Conservation (phyloP, 345 rosid genomes). For the Lenwebbia sp. region DNA sequence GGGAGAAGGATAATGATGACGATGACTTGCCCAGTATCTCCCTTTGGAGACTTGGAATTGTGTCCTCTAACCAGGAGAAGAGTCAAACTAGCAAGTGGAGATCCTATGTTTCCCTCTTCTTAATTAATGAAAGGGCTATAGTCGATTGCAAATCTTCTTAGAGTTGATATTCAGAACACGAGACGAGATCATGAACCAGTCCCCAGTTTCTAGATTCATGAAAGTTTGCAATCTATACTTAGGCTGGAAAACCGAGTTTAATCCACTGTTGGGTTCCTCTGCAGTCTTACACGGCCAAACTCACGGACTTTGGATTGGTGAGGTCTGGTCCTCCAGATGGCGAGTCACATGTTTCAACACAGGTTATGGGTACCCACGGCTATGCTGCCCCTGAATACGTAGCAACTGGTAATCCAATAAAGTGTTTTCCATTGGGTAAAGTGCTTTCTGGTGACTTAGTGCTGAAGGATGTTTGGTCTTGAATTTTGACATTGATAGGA, state of each 20-base stretch:
- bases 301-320: conserved; percentile 2
- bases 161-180: background rate
- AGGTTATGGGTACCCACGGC: background rate
- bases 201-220: background rate
- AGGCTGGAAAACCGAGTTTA: background rate
- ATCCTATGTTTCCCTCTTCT: background rate
- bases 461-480: background rate
- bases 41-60: background rate
- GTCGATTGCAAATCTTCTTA: background rate
- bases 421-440: background rate
- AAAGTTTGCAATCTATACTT: background rate
- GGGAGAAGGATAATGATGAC: background rate
- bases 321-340: background rate
- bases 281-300: background rate
- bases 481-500: background rate
- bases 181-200: background rate
- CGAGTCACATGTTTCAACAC: background rate
- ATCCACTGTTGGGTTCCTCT: background rate
- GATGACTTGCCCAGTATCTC: background rate
- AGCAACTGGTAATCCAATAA: background rate
- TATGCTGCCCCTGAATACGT: background rate
- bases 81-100: background rate
- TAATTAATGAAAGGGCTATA: background rate
- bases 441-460: background rate
- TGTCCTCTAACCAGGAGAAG: background rate